A percentile compares a stretch with the other conserved stretches of the same genome.
Evolutionary conservation across 106 monocot genomes (phyloP).

Genomic region (Acorus calamus): DNA sequence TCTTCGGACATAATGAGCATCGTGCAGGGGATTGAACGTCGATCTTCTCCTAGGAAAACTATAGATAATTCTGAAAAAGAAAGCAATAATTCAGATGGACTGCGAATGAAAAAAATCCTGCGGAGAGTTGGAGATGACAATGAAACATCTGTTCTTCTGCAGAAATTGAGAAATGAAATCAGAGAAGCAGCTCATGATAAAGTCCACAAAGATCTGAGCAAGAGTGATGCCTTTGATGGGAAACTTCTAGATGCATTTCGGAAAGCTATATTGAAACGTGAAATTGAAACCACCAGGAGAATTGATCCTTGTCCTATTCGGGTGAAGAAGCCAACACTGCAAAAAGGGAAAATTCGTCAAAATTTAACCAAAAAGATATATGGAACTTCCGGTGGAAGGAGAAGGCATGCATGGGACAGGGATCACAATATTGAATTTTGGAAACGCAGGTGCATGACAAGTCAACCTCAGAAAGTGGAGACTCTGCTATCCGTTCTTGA

Average conservation of each 20-base stretch:
- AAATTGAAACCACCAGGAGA: slow-evolving; percentile 17
- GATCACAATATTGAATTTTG: slow-evolving; percentile 90
- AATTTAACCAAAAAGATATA: slow-evolving; percentile 91
- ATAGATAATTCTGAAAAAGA: slow-evolving; percentile 9
- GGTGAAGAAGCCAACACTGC: slow-evolving; percentile 35
- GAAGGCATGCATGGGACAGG: slow-evolving; percentile 68
- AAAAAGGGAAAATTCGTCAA: slow-evolving; percentile 70
- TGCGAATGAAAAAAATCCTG: slow-evolving; percentile 85
- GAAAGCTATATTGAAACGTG: slow-evolving; percentile 46
- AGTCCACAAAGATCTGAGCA: slow-evolving; percentile 18
- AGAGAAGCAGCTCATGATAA: slow-evolving; percentile 39
- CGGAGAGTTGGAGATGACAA: slow-evolving; percentile 36
- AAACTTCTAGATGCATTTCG: slow-evolving; percentile 78
- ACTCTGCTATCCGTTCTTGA: slow-evolving; percentile 77
- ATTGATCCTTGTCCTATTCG: slow-evolving; percentile 15
- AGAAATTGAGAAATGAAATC: slow-evolving; percentile 75
- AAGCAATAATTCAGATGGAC: slow-evolving; percentile 30
- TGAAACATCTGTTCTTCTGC: slow-evolving; percentile 47
- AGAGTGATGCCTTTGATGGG: slow-evolving; percentile 40
- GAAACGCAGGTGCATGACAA: slow-evolving; percentile 54
- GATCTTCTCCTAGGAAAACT: slow-evolving; percentile 6
- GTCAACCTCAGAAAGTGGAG: slow-evolving; percentile 62
- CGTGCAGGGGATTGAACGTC: slow-evolving; percentile 29
- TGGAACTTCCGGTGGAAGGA: slow-evolving; percentile 54
- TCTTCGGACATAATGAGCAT: slow-evolving; percentile 71